Evolutionary conservation across 768 basidiomycete genomes (phyloP), one percentile per base, ranked within the genome.

Genomic region (Collybia mongolica): DNA sequence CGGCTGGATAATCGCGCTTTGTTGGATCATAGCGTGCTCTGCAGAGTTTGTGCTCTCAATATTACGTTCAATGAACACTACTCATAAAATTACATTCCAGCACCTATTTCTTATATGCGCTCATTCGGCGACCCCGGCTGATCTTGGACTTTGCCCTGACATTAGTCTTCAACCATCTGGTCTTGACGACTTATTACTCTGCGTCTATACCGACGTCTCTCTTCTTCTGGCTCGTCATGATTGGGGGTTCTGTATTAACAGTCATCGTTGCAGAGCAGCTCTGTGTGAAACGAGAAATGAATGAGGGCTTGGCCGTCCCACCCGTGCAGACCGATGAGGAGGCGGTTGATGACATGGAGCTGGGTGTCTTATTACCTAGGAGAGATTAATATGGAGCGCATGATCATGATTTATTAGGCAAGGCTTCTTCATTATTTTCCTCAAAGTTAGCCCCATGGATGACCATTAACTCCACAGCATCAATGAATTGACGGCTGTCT

Each of bases 101-200:
- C 60, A 76, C 96, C 47, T 87, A 86, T 62, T 94, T 86, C 64
- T 76, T 98, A 7, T 98, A 91, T 69, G 77, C 80, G 54, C 76
- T 99, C 61, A 78, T 99, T 65, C 87, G 93, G 41, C 81, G 92
- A 41, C 97, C 97, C 32, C 90, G 96, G 18, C 80, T 96, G 59
- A 88, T 98, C 62, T 86, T 99, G 58, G 97, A 99, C 71, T 97
- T 97, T 69, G 78, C 92, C 7, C 66, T 96, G 52, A 98, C 97
- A 0, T 81, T 98, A 42, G 71, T 90, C 42, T 90, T 96, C 77
- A 90, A 86, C 64, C 97, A 99, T 67, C 73, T 96, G 51, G 86
- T 98, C 48, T 73, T 98, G 53, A 96, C 97, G 47, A 94, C 92
- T 32, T 98, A 98, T 71, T 93, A 93, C 66, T 82, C 92, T 2